Percentiles rank a stretch among this genome's conserved stretches.
Evolutionary conservation across 441 rosid species (phyloP).

Genomic region (Daphne laureola): DNA sequence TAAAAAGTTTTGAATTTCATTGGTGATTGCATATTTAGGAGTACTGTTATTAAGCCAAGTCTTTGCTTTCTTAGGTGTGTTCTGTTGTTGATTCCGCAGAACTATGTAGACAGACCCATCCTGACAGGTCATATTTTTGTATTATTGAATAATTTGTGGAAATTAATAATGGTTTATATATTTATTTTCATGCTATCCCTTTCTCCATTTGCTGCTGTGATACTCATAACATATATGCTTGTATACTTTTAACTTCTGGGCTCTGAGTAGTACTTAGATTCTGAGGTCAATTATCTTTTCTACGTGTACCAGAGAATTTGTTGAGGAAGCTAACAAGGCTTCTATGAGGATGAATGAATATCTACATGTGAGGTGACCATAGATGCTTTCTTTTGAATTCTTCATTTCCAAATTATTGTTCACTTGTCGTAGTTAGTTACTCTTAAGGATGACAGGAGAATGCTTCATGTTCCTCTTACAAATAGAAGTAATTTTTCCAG

Average conservation of each 20-base stretch:
- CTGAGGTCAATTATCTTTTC: background rate
- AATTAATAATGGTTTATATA: background rate
- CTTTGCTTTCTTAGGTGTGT: slow-evolving; percentile 58
- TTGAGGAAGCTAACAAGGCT: slow-evolving; percentile 84
- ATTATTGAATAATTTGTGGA: slow-evolving; percentile 2
- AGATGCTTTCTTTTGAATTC: slow-evolving; percentile 22
- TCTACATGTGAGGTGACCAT: slow-evolving; percentile 99
- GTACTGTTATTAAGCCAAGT: slow-evolving; percentile 7
- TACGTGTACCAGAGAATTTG: slow-evolving; percentile 56
- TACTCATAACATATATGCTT: background rate
- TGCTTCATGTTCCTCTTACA: too few species aligned
- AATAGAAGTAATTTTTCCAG: too few species aligned
- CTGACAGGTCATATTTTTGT: slow-evolving; percentile 50
- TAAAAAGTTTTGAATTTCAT: background rate
- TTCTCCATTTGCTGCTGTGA: background rate
- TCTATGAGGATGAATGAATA: slow-evolving; percentile 78
- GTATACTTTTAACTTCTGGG: background rate
- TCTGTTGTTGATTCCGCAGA: slow-evolving; percentile 94
- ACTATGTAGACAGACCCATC: slow-evolving; percentile 92
- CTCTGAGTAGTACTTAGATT: background rate
- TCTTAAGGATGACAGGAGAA: too few species aligned
- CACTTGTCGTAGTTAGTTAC: too few species aligned
- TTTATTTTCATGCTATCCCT: too few species aligned
- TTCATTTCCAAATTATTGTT: background rate
- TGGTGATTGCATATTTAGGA: slow-evolving; percentile 2